phyloP scores from a whole-genome alignment of 176 grass and related monocot species.

The Rhipidocladum racemiflorum region DNA sequence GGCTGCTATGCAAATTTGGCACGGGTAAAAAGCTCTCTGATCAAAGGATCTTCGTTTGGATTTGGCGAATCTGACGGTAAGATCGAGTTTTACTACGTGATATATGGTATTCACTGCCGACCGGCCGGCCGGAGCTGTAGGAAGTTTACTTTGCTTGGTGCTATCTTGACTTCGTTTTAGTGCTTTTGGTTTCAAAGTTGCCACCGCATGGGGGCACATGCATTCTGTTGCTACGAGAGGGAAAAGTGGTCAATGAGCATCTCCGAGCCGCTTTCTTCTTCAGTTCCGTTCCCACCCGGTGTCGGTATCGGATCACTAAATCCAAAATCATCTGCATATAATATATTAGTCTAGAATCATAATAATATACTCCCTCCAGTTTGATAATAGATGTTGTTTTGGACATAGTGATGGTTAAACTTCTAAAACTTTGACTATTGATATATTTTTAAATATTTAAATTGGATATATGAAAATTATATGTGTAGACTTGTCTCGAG shows the following conservation, averaged over 20 bases:
- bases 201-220: not conserved
- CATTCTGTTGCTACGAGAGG: not conserved
- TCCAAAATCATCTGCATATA: too few species aligned
- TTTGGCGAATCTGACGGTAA: not conserved
- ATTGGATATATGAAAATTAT: too few species aligned
- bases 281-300: too few species aligned
- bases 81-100: not conserved
- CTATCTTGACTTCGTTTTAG: not conserved
- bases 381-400: too few species aligned
- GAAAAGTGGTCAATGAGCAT: slow-evolving; percentile 35
- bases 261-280: not conserved
- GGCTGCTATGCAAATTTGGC: not conserved
- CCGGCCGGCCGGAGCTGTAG: not conserved
- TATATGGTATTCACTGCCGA: not conserved
- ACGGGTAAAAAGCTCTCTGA: not conserved
- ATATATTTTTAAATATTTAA: too few species aligned
- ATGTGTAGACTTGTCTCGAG: too few species aligned
- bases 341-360: too few species aligned
- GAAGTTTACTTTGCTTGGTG: not conserved
- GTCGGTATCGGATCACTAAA: too few species aligned
- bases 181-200: not conserved
- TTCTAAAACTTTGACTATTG: too few species aligned
- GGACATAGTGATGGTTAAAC: too few species aligned
- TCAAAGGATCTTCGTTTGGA: not conserved
- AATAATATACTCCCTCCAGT: too few species aligned